phyloP scores from a whole-genome alignment of 2,329 filamentous ascomycete species.

The Claviceps quebecensis region DNA sequence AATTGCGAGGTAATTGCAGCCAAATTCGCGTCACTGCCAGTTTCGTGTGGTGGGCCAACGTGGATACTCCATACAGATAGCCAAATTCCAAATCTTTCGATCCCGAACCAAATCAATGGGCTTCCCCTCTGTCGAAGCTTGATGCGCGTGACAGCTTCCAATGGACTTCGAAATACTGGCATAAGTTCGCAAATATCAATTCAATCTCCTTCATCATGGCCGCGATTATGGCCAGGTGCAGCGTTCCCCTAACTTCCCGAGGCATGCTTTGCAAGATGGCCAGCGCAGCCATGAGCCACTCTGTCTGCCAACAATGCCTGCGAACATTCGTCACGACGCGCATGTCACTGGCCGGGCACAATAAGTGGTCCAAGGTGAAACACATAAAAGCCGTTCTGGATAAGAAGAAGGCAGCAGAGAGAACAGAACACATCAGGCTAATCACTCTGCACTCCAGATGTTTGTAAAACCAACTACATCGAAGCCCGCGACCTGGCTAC shows the following conservation, averaged over 20 bases:
- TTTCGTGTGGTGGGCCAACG: too few relatives aligned
- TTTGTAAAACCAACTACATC: slow-evolving; percentile 22
- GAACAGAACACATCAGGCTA: slow-evolving; percentile 53
- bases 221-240: neutral
- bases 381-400: slow-evolving; percentile 89
- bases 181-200: neutral
- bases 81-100: neutral
- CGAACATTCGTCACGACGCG: slow-evolving; percentile 34
- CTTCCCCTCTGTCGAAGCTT: neutral
- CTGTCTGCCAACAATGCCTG: slow-evolving; percentile 18
- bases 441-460: slow-evolving; percentile 64
- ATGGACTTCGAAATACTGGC: neutral
- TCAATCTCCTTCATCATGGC: neutral
- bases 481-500: neutral
- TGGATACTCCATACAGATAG: neutral
- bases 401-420: slow-evolving; percentile 58
- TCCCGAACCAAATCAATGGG: too few relatives aligned
- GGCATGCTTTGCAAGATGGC: neutral
- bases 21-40: neutral
- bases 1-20: neutral
- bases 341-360: slow-evolving; percentile 53
- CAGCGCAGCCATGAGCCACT: neutral
- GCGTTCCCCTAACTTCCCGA: neutral
- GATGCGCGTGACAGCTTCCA: neutral
- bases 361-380: slow-evolving; percentile 90